Conservation (phyloP, 176 grass and related monocot species). For the Zea luxurians region DNA sequence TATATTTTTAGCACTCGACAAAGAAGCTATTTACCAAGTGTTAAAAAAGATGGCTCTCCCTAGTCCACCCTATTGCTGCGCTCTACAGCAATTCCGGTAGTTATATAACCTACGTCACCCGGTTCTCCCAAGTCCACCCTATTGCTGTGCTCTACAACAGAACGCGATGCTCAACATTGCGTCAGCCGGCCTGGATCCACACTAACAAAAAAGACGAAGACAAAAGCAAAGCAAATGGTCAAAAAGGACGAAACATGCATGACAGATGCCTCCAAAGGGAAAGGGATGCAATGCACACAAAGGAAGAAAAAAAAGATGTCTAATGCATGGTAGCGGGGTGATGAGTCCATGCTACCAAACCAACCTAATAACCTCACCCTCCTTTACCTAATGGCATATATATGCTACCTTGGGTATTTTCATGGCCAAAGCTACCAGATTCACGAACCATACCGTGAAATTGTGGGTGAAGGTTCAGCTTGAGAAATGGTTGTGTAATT, state of each 20-base stretch:
- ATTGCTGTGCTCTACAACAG: background rate
- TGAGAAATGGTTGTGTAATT: background rate
- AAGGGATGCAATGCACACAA: background rate
- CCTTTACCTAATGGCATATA: background rate
- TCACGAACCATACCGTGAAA: background rate
- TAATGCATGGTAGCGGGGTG: background rate
- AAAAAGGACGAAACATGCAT: constrained; percentile 14
- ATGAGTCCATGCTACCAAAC: constrained; percentile 26
- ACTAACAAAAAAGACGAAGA: background rate
- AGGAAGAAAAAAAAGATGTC: background rate
- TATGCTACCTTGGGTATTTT: background rate
- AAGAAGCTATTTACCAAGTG: no score
- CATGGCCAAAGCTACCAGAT: background rate
- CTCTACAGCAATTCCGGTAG: no score
- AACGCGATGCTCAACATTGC: background rate
- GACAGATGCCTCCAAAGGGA: background rate
- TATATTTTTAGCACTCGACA: no score
- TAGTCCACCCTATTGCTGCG: no score
- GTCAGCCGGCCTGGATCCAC: background rate
- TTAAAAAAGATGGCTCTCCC: no score
- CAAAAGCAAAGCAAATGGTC: background rate
- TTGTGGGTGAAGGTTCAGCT: background rate
- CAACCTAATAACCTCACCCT: background rate
- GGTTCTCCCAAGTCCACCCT: background rate
- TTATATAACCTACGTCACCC: background rate